A percentile compares a stretch with the other conserved stretches of the same genome.
phyloP scores from a whole-genome alignment of 2,329 filamentous ascomycete genomes.

The Coniella vitis region DNA sequence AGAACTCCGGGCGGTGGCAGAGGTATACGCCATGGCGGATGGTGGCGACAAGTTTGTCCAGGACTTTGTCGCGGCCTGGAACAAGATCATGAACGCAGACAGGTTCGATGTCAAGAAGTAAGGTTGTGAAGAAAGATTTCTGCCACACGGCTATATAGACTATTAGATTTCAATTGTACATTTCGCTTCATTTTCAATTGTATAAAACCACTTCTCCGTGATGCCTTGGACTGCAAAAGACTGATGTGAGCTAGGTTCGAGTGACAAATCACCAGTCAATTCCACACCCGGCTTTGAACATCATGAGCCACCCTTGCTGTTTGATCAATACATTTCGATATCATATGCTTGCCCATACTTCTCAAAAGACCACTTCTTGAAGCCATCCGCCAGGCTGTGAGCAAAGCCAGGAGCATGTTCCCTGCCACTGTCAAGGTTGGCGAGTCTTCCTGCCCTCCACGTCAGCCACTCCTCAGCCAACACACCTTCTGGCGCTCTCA shows the following conservation, averaged over 20 bases:
- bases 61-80: slow-evolving; percentile 67
- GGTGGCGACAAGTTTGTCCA: slow-evolving; percentile 57
- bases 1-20: slow-evolving; percentile 63
- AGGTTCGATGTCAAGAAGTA: slow-evolving; percentile 48
- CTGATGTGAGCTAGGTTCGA: too few species aligned
- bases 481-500: slow-evolving; percentile 37
- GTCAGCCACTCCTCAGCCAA: slow-evolving; percentile 40
- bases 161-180: too few species aligned
- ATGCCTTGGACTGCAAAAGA: too few species aligned
- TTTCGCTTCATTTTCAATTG: too few species aligned
- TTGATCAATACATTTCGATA: neutral
- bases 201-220: too few species aligned
- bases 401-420: slow-evolving; percentile 31
- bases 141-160: neutral
- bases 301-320: neutral
- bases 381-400: slow-evolving; percentile 29
- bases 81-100: slow-evolving; percentile 69
- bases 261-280: too few species aligned
- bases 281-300: too few species aligned
- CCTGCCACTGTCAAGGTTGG: slow-evolving; percentile 28
- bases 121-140: neutral
- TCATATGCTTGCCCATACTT: slow-evolving; percentile 25
- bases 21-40: slow-evolving; percentile 60
- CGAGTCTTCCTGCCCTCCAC: slow-evolving; percentile 32
- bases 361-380: slow-evolving; percentile 30